phyloP scores from a whole-genome alignment of 306 rosid species.

The Cicer cuneatum region DNA sequence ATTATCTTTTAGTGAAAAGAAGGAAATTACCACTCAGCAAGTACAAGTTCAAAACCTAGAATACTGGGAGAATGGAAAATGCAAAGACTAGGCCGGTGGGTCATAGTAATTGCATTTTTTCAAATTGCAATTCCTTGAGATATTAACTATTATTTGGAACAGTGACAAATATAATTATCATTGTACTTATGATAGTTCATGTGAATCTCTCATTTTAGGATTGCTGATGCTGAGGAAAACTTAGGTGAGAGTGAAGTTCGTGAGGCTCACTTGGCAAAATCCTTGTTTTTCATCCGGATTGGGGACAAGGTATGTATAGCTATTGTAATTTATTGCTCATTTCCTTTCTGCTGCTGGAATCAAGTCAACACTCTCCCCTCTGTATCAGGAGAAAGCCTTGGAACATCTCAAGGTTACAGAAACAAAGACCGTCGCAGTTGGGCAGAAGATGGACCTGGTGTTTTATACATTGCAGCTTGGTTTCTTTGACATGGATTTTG shows the following conservation, averaged over 20 bases:
- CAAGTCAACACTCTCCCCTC: slow-evolving; percentile 23
- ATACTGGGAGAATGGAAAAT: slow-evolving; percentile 8
- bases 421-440: slow-evolving; percentile 95
- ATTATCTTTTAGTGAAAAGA: not conserved
- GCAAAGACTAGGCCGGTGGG: slow-evolving; percentile 13
- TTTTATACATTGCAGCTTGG: slow-evolving; percentile 91
- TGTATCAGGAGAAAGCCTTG: slow-evolving; percentile 80
- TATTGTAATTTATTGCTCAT: slow-evolving; percentile 25
- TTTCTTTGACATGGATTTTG: slow-evolving; percentile 95
- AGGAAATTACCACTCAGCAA: not conserved
- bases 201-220: slow-evolving; percentile 59
- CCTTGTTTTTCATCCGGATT: slow-evolving; percentile 83
- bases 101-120: slow-evolving; percentile 19
- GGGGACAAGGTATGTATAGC: slow-evolving; percentile 79
- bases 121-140: slow-evolving; percentile 14
- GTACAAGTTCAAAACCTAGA: not conserved
- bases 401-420: slow-evolving; percentile 94
- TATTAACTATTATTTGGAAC: slow-evolving; percentile 38
- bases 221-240: slow-evolving; percentile 97
- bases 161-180: not conserved
- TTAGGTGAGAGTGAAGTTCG: slow-evolving; percentile 99
- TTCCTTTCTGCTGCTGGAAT: slow-evolving; percentile 28
- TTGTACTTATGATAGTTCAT: slow-evolving; percentile 25
- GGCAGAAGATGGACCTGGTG: slow-evolving; percentile 97
- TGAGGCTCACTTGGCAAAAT: slow-evolving; percentile 96